Evolutionary conservation across 1,284 basidiomycete species (phyloP).

Genomic region (Fomes fomentarius): DNA sequence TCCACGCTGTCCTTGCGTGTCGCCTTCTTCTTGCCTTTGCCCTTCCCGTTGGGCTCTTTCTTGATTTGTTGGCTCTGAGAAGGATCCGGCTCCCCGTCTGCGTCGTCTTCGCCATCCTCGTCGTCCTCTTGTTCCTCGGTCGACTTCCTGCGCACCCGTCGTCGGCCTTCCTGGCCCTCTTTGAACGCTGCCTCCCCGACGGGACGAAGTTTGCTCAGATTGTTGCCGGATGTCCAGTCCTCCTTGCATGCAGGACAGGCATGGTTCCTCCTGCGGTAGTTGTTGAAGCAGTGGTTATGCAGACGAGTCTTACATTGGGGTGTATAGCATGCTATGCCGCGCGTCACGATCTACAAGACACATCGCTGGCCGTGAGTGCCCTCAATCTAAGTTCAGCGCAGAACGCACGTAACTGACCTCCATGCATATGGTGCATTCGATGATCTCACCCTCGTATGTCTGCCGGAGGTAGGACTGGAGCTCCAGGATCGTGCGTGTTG

Average conservation of each 20-base stretch:
- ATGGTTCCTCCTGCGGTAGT: constrained; percentile 42
- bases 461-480: constrained; percentile 74
- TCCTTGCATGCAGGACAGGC: constrained; percentile 61
- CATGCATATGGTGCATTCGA: constrained; percentile 77
- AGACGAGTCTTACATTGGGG: constrained; percentile 66
- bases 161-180: constrained; percentile 56
- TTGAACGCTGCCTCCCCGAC: constrained; percentile 68
- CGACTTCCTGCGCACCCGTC: constrained; percentile 41
- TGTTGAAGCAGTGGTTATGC: constrained; percentile 69
- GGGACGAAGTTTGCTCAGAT: constrained; percentile 46
- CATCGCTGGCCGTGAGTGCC: neutral
- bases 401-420: constrained; percentile 48
- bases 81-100: constrained; percentile 35
- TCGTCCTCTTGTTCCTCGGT: constrained; percentile 43
- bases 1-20: constrained; percentile 35
- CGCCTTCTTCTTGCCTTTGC: constrained; percentile 34
- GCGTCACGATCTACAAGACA: constrained; percentile 59
- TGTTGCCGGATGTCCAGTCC: constrained; percentile 58
- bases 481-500: constrained; percentile 76
- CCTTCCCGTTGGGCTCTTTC: constrained; percentile 33
- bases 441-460: constrained; percentile 71
- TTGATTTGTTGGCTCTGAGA: constrained; percentile 27
- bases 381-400: neutral
- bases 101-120: constrained; percentile 46
- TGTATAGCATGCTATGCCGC: constrained; percentile 66